phyloP scores from a whole-genome alignment of 1,284 basidiomycete species.

The Mycena sp. region DNA sequence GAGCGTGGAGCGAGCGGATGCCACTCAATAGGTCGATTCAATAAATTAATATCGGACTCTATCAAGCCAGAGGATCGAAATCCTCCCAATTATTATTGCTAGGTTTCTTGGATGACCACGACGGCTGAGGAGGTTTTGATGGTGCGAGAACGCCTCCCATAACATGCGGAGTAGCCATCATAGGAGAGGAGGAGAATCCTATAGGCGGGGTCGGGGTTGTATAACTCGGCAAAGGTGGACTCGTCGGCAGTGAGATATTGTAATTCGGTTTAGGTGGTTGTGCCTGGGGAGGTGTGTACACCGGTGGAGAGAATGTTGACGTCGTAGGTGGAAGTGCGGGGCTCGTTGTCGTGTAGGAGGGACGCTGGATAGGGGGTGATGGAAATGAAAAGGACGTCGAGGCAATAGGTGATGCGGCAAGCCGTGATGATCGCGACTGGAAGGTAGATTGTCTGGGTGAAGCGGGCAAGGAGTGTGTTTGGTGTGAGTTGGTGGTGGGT shows the following conservation, averaged over 20 bases:
- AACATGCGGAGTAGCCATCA: slow-evolving; percentile 43
- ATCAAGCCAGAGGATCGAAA: slow-evolving; percentile 75
- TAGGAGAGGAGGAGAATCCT: slow-evolving; percentile 31
- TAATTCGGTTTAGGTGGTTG: slow-evolving; percentile 60
- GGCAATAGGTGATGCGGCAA: slow-evolving; percentile 50
- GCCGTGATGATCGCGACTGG: slow-evolving; percentile 44
- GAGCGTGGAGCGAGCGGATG: slow-evolving; percentile 54
- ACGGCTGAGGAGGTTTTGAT: slow-evolving; percentile 61
- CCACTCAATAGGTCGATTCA: slow-evolving; percentile 26
- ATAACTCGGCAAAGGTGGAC: slow-evolving; percentile 28
- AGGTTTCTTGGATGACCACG: slow-evolving; percentile 57
- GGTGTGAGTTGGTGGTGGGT: slow-evolving; percentile 14
- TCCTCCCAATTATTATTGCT: slow-evolving; percentile 79
- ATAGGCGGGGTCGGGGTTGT: slow-evolving; percentile 30
- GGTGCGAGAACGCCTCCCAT: slow-evolving; percentile 67
- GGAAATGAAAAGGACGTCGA: slow-evolving; percentile 42
- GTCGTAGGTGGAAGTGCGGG: background rate
- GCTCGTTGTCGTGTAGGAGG: slow-evolving; percentile 4
- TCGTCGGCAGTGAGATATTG: slow-evolving; percentile 52
- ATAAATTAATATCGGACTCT: slow-evolving; percentile 24
- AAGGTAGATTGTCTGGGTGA: slow-evolving; percentile 46
- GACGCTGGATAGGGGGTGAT: slow-evolving; percentile 36
- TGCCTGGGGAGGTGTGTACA: slow-evolving; percentile 31
- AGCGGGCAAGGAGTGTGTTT: slow-evolving; percentile 50
- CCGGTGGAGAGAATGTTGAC: slow-evolving; percentile 29